Evolutionary conservation across 2,329 filamentous ascomycete genomes (phyloP), one percentile per base, ranked within the genome.

Genomic region (Trichophyton equinum): DNA sequence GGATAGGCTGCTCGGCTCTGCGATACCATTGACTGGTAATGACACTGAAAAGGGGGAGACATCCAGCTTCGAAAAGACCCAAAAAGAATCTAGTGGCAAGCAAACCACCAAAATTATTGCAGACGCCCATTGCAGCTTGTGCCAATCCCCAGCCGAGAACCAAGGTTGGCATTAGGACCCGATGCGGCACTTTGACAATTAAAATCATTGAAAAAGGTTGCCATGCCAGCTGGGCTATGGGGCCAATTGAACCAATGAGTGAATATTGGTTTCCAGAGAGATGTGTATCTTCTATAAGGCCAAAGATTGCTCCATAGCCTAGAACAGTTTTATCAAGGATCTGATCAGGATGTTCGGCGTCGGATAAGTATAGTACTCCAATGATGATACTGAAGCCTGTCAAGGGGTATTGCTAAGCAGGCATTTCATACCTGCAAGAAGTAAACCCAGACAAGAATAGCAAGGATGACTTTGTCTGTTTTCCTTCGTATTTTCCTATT

Each of bases 141-240:
- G 78, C 74, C 60, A 78, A 72, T 2, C 78, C 78, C 78, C 78
- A 80, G 13, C 77, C 78, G 2, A 80, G 68, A 40, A 74, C 69
- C 11, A 80, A 65, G 0, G 65, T 53, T 0, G 82, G 78, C 80
- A 85, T 83, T 8, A 85, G 71, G 36, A 82, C 80, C 1, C 80
- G 77, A 64, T 82, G 82, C 0, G 82, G 82, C 0, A 85, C 77
- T 65, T 80, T 83, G 64, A 85, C 81, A 62, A 85, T 85, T 36
- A 85, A 75, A 61, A 78, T 76, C 0, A 81, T 81, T 0, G 82
- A 83, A 62, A 85, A 81, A 0, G 82, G 82, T 63, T 84, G 81
- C 80, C 82, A 84, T 49, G 72, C 79, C 40, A 85, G 75, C 68
- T 85, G 82, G 1, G 82, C 82, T 25, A 85, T 82, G 0, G 82